phyloP scores from a whole-genome alignment of 1,284 basidiomycete species.

The Microbotryum silenes-acaulis region DNA sequence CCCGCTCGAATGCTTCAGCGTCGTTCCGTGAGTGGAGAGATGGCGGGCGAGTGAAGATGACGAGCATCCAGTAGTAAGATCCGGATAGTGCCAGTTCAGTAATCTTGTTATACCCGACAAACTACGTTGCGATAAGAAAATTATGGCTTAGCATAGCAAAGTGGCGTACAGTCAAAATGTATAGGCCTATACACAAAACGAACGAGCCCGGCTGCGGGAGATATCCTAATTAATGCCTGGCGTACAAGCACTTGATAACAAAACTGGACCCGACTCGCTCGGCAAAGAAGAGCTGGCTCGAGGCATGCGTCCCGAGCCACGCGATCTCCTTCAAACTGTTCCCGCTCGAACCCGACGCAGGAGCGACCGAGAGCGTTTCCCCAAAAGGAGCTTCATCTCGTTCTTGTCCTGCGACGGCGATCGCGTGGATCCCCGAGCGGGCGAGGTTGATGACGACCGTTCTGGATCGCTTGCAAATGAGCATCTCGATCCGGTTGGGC shows the following conservation, averaged over 20 bases:
- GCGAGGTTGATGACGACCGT: slow-evolving; percentile 14
- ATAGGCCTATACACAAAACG: neutral
- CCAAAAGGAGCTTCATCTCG: neutral
- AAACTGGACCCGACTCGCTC: slow-evolving; percentile 17
- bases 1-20: neutral
- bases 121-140: neutral
- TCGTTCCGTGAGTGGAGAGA: neutral
- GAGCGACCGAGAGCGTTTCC: neutral
- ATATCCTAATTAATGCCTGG: no score
- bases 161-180: neutral
- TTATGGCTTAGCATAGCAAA: neutral
- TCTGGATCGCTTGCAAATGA: slow-evolving; percentile 14
- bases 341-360: neutral
- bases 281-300: slow-evolving; percentile 24
- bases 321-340: slow-evolving; percentile 2
- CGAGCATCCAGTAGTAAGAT: neutral
- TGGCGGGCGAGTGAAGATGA: neutral
- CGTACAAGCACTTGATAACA: slow-evolving; percentile 6
- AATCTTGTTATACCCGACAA: neutral
- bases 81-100: no score
- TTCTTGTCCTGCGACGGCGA: slow-evolving; percentile 12
- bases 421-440: slow-evolving; percentile 11
- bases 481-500: slow-evolving; percentile 13
- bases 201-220: neutral
- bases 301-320: slow-evolving; percentile 23